Conservation (phyloP, 2,329 filamentous ascomycete species). For the Amylocarpus encephaloides region DNA sequence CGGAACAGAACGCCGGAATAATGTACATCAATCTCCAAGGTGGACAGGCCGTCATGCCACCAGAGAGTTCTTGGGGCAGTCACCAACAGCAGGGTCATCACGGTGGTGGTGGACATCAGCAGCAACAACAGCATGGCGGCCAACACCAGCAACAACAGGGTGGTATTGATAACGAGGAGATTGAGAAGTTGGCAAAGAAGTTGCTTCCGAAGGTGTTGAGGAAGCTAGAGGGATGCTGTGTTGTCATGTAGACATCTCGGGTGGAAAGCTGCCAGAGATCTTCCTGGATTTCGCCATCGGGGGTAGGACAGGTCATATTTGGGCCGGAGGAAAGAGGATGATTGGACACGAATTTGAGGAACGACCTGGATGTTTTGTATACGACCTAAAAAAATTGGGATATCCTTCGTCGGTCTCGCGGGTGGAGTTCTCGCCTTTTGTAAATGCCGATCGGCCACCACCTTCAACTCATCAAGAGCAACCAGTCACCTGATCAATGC, state of each 20-base stretch:
- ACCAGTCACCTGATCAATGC: too few relatives aligned
- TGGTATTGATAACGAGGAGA: slow-evolving; percentile 32
- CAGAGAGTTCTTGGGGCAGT: slow-evolving; percentile 38
- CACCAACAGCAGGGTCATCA: slow-evolving; percentile 36
- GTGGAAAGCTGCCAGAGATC: too few relatives aligned
- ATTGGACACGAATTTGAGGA: too few relatives aligned
- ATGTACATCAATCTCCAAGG: slow-evolving; percentile 85
- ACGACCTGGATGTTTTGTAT: too few relatives aligned
- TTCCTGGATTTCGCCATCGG: too few relatives aligned
- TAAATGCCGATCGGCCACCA: too few relatives aligned
- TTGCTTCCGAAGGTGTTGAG: slow-evolving; percentile 27
- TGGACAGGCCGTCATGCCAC: slow-evolving; percentile 50
- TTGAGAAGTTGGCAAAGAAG: slow-evolving; percentile 30
- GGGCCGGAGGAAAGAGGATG: too few relatives aligned
- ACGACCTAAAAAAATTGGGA: too few relatives aligned
- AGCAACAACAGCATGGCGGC: slow-evolving; percentile 42
- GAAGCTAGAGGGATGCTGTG: slow-evolving; percentile 30
- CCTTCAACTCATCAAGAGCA: too few relatives aligned
- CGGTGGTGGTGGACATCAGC: slow-evolving; percentile 38
- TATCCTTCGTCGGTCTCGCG: too few relatives aligned
- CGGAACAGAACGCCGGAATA: slow-evolving; percentile 82
- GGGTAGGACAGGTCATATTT: too few relatives aligned
- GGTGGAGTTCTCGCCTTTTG: too few relatives aligned
- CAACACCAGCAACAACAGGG: slow-evolving; percentile 41
- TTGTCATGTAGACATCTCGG: slow-evolving; percentile 23